Evolutionary conservation across 2,329 filamentous ascomycete species (phyloP), one percentile per base, ranked within the genome.

Genomic region (Akanthomyces uredinophilus): DNA sequence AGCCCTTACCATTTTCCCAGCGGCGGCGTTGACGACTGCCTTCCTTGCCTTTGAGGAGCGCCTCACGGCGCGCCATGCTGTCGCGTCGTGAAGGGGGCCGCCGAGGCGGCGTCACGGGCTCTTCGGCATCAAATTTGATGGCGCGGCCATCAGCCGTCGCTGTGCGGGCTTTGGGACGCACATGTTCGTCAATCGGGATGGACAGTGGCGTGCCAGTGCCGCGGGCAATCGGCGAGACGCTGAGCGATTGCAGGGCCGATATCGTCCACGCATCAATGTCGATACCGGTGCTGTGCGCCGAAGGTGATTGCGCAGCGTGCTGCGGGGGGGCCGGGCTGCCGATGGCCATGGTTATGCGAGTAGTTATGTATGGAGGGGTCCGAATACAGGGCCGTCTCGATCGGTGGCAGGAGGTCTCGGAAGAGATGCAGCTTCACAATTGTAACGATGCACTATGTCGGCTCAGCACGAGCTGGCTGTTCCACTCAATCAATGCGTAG

Each of bases 1-100:
- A 8, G 32, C 24, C 13, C 37, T 61, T 82, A 96, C 92, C 91
- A 75, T 98, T 99, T 79, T 99, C 95, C 92, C 93, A 98, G 61
- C 94, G 84, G 69, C 94, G 88, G 55, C 94, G 83, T 70, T 94
- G 87, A 41, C 94, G 85, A 69, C 87, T 94, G 39, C 94, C 94
- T 74, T 97, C 92, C 68, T 96, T 96, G 62, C 94, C 94, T 78
- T 92, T 96, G 37, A 95, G 80, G 58, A 96, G 72, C 2, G 87
- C 85, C 66, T 96, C 92, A 20, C 93, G 87, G 57, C 84, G 77
- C 61, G 77, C 76, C 73, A 81, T 74, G 67, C 81, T 84, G 65
- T 86, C 89, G 72, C 81, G 74, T 37, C 77, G 74, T 20, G 81
- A 81, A 0, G 71, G 78, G 60, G 76, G 82, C 61, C 77, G 79